Evolutionary conservation across 2,329 filamentous ascomycete species (phyloP), one percentile per base, ranked within the genome.

Genomic region (Ploettnerulaceae sp.): DNA sequence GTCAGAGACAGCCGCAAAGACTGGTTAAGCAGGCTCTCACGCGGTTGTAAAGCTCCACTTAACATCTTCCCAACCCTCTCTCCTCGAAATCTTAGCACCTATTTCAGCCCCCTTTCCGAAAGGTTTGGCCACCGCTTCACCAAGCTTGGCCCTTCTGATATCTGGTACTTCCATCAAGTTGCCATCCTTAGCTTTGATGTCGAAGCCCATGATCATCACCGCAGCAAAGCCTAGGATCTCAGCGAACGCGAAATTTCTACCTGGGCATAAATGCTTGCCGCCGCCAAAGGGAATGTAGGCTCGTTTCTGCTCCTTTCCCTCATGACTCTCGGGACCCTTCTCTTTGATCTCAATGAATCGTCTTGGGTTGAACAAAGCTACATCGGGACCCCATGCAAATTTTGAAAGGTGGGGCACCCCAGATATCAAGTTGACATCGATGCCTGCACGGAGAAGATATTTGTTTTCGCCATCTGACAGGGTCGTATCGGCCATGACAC

Each of bases 361-460:
- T 15, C 52, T 41, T 0, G 70, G 61, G 26, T 71, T 66, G 58
- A 74, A 75, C 0, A 47, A 45, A 1, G 51, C 53, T 0, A 61
- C 67, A 38, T 71, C 66, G 1, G 63, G 55, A 5, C 71, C 71
- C 71, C 71, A 74, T 33, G 70, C 62, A 1, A 57, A 53, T 7
- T 52, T 32, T 22, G 69, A 62, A 3, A 60, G 51, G 48, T 75
- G 71, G 18, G 71, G 61, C 3, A 70, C 64, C 11, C 66, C 65
- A 18, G 68, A 66, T 1, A 67, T 64, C 31, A 74, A 67, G 48
- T 73, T 68, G 1, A 74, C 61, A 4, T 73, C 55, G 5, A 61
- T 59, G 20, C 62, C 65, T 43, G 68, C 68, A 26, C 65, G 64
- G 9, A 75, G 59, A 17, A 71, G 62, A 48, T 70, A 72, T 3